Conservation (phyloP, 2,329 filamentous ascomycete genomes). For the Daldinia sp. region DNA sequence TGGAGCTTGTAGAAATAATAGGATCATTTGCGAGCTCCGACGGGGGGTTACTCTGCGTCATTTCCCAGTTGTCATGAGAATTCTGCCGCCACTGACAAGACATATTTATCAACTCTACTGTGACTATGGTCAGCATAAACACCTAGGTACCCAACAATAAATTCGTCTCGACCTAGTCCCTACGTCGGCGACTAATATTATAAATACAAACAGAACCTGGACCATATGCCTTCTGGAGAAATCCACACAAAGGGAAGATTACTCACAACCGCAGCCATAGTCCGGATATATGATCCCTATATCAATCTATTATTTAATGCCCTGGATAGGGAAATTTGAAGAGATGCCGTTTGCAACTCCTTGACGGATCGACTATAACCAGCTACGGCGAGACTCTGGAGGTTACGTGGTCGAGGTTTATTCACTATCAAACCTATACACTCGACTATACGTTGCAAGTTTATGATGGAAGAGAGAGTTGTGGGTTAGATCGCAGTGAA, state of each 20-base stretch:
- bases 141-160: not conserved
- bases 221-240: not conserved
- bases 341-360: not conserved
- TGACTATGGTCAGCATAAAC: not conserved
- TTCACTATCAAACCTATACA: not conserved
- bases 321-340: not conserved
- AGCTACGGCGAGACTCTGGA: not conserved
- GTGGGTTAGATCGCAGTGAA: not conserved
- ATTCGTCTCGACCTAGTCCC: not conserved
- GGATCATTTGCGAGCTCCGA: conserved; percentile 31
- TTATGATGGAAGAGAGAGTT: not conserved
- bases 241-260: not conserved
- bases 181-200: not conserved
- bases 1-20: conserved; percentile 24
- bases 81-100: conserved; percentile 26
- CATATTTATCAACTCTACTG: conserved; percentile 19
- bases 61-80: conserved; percentile 21
- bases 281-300: not conserved
- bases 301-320: not conserved
- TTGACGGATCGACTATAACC: not conserved
- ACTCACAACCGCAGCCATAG: not conserved
- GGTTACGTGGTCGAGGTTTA: not conserved
- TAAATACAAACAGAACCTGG: not conserved
- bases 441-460: not conserved
- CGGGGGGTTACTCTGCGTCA: conserved; percentile 30